A percentile compares a stretch with the other conserved stretches of the same genome.
Evolutionary conservation across 225 moss, liverwort and hornwort genomes (phyloP).

Genomic region (Physcomitrellopsis africana): DNA sequence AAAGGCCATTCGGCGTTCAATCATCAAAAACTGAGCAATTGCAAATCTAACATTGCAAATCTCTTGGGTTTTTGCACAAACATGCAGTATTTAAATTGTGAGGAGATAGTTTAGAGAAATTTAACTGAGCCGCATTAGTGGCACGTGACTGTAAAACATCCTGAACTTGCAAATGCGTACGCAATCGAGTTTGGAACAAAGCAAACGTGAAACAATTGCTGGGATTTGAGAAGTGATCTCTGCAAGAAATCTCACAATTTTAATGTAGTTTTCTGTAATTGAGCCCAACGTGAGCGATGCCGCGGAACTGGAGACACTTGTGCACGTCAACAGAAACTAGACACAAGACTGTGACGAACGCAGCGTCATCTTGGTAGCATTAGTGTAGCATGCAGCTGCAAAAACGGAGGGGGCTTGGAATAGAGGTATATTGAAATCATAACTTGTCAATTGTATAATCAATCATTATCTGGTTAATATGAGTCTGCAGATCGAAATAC

Average conservation of each 20-base stretch:
- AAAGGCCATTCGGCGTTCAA: no score
- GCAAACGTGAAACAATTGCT: neutral
- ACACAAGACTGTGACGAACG: neutral
- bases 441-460: no score
- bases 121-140: neutral
- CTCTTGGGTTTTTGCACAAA: no score
- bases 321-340: neutral
- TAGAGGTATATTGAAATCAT: neutral
- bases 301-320: neutral
- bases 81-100: no score
- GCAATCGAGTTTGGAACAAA: neutral
- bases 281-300: neutral
- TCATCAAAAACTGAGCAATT: no score
- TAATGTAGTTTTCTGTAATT: neutral
- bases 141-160: neutral
- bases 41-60: no score
- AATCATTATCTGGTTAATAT: no score
- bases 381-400: neutral
- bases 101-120: no score
- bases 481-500: no score
- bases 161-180: neutral
- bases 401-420: conserved; percentile 1
- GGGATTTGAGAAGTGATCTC: neutral
- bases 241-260: neutral
- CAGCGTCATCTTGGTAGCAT: neutral